These are phyloP conservation scores for Boletus albobrunnescens DNA, from an alignment of 1,284 basidiomycete species.

Conservation along the genomic window DNA sequence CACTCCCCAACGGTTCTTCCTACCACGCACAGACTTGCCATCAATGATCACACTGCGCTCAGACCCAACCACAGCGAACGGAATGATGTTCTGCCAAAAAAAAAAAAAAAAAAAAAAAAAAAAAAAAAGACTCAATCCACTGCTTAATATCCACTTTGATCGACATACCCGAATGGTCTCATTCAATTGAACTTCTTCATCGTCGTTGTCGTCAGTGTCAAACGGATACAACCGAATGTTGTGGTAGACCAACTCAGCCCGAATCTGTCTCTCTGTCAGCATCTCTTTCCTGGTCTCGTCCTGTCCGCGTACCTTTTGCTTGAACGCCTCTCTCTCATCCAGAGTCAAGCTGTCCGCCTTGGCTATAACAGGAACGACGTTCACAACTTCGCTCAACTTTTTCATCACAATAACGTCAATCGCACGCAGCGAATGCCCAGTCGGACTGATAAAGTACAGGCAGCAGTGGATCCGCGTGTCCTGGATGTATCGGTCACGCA, in stretches of 20 bases:
- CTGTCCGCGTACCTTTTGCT: constrained; percentile 63
- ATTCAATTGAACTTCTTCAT: constrained; percentile 89
- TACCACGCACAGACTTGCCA: constrained; percentile 90
- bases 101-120: neutral
- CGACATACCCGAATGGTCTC: constrained; percentile 79
- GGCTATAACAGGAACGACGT: constrained; percentile 97
- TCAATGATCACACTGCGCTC: constrained; percentile 93
- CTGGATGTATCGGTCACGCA: constrained; percentile 97
- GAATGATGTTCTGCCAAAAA: constrained; percentile 74
- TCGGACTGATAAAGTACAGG: constrained; percentile 97
- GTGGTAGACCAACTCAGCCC: constrained; percentile 89
- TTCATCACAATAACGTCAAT: constrained; percentile 99
- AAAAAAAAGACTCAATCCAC: constrained; percentile 3
- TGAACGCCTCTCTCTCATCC: constrained; percentile 92
- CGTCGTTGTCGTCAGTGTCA: constrained; percentile 93
- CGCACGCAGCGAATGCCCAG: constrained; percentile 86
- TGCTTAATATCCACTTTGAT: neutral
- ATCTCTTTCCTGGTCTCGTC: neutral
- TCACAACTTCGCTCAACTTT: constrained; percentile 97
- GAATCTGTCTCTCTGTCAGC: constrained; percentile 54
- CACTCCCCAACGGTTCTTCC: constrained; percentile 97
- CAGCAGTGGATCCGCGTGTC: constrained; percentile 99
- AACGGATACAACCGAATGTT: constrained; percentile 96
- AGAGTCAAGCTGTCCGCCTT: constrained; percentile 95
- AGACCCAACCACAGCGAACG: constrained; percentile 95